These are phyloP conservation scores for Wickerhamomyces bisporus DNA, from an alignment of 805 yeast species.

Conservation along the genomic window DNA sequence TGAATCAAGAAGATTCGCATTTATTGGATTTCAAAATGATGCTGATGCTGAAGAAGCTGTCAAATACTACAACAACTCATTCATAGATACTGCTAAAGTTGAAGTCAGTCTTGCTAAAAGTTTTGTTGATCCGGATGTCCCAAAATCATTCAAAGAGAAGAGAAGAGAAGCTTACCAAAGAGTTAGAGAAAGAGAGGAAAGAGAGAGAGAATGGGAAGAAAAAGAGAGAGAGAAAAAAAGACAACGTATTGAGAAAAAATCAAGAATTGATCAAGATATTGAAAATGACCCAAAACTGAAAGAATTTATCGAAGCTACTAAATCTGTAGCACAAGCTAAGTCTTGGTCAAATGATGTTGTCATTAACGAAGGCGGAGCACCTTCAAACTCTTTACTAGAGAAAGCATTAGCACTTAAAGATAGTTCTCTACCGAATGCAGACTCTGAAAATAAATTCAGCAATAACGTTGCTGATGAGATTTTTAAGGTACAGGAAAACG, in stretches of 20 bases:
- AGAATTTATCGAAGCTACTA: constrained; percentile 81
- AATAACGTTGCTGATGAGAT: constrained; percentile 22
- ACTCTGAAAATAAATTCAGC: constrained; percentile 11
- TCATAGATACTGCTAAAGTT: constrained; percentile 75
- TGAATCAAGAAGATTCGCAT: constrained; percentile 88
- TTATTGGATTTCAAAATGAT: constrained; percentile 74
- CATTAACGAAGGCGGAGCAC: constrained; percentile 28
- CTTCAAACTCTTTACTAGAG: constrained; percentile 33
- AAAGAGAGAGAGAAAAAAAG: constrained; percentile 31
- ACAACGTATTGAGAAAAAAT: constrained; percentile 24
- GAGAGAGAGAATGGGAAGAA: constrained; percentile 35
- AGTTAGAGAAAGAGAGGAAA: constrained; percentile 43
- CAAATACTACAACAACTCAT: constrained; percentile 67
- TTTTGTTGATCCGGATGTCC: constrained; percentile 78
- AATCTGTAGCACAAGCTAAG: constrained; percentile 61
- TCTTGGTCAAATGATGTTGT: constrained; percentile 62
- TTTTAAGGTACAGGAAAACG: constrained; percentile 28
- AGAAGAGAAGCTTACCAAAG: constrained; percentile 44
- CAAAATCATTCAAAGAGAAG: constrained; percentile 55
- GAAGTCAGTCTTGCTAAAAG: constrained; percentile 81
- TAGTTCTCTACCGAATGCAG: constrained; percentile 14
- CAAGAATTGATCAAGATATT: constrained; percentile 53
- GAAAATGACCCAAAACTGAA: constrained; percentile 59
- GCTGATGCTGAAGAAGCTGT: constrained; percentile 78
- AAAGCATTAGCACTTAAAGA: constrained; percentile 34